Percentiles rank a stretch among this genome's conserved stretches.
phyloP scores from a whole-genome alignment of 2,329 filamentous ascomycete species.

The Colletotrichum acutatum region DNA sequence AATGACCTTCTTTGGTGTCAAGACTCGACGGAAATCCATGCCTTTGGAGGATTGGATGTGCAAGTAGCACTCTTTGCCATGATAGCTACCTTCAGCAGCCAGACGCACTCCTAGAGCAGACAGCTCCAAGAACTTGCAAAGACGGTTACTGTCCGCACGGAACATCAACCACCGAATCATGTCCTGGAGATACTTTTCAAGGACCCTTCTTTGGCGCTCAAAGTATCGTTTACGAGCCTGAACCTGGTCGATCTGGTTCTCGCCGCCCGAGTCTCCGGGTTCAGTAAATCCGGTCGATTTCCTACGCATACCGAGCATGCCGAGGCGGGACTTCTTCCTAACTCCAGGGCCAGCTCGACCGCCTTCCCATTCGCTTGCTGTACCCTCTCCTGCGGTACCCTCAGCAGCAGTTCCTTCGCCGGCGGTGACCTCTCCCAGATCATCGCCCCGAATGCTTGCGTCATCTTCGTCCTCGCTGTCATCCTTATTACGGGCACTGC shows the following conservation, averaged over 20 bases:
- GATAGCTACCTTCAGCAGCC: constrained; percentile 94
- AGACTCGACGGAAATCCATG: constrained; percentile 83
- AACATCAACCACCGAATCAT: constrained; percentile 99
- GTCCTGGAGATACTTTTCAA: constrained; percentile 91
- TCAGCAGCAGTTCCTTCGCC: constrained; percentile 50
- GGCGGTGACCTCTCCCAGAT: constrained; percentile 54
- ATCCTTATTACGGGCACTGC: constrained; percentile 81
- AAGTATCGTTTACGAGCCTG: constrained; percentile 69
- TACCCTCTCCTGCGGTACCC: constrained; percentile 67
- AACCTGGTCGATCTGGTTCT: constrained; percentile 53
- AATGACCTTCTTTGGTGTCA: constrained; percentile 82
- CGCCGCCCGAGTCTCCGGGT: constrained; percentile 53
- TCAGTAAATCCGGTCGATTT: constrained; percentile 64
- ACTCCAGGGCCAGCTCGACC: constrained; percentile 25
- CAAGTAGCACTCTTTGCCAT: constrained; percentile 95
- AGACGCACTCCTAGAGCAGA: constrained; percentile 94
- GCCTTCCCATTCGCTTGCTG: constrained; percentile 48
- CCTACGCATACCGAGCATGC: constrained; percentile 63
- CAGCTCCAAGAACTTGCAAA: constrained; percentile 95
- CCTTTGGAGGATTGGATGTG: constrained; percentile 93
- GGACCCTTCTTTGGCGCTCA: constrained; percentile 83
- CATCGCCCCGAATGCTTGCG: constrained; percentile 50
- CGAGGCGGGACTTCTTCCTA: constrained; percentile 63
- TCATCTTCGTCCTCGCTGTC: constrained; percentile 82
- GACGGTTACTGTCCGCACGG: constrained; percentile 90